Conservation (phyloP, 345 rosid genomes). For the Moringa oleifera region DNA sequence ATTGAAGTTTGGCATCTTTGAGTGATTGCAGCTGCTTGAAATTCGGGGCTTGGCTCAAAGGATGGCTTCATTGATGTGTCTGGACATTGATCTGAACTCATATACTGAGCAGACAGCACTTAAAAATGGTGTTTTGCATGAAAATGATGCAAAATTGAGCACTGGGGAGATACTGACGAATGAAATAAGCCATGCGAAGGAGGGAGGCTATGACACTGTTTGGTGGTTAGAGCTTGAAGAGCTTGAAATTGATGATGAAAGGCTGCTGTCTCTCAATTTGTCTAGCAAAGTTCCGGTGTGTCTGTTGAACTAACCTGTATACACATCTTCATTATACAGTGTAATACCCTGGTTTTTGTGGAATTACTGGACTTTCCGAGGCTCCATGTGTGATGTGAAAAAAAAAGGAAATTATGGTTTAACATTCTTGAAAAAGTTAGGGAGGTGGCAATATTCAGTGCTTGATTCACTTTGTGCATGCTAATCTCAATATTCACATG, state of each 20-base stretch:
- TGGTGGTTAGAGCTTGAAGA: slow-evolving; percentile 93
- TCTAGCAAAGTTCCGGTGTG: slow-evolving; percentile 59
- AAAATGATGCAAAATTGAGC: slow-evolving; percentile 26
- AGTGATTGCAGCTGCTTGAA: slow-evolving; percentile 61
- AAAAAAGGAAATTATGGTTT: no score
- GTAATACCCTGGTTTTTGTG: no score
- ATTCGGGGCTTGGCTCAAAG: slow-evolving; percentile 88
- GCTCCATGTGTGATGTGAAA: no score
- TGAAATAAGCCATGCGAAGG: slow-evolving; percentile 46
- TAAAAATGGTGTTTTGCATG: slow-evolving; percentile 15
- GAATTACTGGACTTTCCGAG: no score
- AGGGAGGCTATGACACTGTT: slow-evolving; percentile 38
- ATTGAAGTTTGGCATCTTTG: background rate
- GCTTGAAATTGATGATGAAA: slow-evolving; percentile 53
- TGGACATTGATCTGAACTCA: slow-evolving; percentile 37
- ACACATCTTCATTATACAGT: no score
- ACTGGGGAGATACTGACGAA: slow-evolving; percentile 41
- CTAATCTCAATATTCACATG: no score
- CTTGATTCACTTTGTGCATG: no score
- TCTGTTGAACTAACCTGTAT: slow-evolving; percentile 2
- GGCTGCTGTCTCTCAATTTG: slow-evolving; percentile 50
- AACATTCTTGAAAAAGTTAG: no score
- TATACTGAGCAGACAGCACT: slow-evolving; percentile 29
- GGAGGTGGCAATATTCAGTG: no score
- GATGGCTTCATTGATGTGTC: slow-evolving; percentile 91